phyloP scores from a whole-genome alignment of 2,329 filamentous ascomycete genomes.

The Thielaviopsis musarum region DNA sequence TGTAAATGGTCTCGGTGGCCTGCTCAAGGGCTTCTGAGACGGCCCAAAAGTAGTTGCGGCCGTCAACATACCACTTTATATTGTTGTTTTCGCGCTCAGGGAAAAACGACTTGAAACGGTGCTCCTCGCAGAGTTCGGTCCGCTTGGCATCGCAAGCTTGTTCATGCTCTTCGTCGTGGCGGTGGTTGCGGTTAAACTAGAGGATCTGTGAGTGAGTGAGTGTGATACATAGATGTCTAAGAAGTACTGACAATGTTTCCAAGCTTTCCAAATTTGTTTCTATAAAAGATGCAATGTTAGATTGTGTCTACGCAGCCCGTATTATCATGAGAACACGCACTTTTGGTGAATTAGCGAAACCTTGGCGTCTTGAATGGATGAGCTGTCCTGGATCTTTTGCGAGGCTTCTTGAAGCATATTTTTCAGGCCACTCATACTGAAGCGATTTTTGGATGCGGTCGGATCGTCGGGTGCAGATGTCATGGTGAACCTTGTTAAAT shows the following conservation, averaged over 20 bases:
- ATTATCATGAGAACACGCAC: conserved; percentile 20
- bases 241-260: conserved; percentile 35
- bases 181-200: conserved; percentile 69
- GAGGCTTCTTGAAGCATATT: conserved; percentile 5
- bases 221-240: background rate
- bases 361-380: conserved; percentile 21
- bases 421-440: conserved; percentile 10
- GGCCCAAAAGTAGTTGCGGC: conserved; percentile 86
- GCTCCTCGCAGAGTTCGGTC: conserved; percentile 47
- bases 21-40: conserved; percentile 80
- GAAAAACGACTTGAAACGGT: conserved; percentile 83
- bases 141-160: conserved; percentile 69
- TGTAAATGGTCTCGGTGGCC: conserved; percentile 87
- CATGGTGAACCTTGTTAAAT: background rate
- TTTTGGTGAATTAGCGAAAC: conserved; percentile 41
- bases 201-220: background rate
- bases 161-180: conserved; percentile 89
- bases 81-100: conserved; percentile 72
- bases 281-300: conserved; percentile 12
- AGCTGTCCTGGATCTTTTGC: conserved; percentile 6
- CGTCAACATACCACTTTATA: conserved; percentile 96
- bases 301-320: background rate
- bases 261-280: conserved; percentile 44
- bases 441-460: conserved; percentile 4
- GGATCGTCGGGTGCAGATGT: background rate